Conservation (phyloP, 352 stramenopile species). For the Globisporangium spiculum region DNA sequence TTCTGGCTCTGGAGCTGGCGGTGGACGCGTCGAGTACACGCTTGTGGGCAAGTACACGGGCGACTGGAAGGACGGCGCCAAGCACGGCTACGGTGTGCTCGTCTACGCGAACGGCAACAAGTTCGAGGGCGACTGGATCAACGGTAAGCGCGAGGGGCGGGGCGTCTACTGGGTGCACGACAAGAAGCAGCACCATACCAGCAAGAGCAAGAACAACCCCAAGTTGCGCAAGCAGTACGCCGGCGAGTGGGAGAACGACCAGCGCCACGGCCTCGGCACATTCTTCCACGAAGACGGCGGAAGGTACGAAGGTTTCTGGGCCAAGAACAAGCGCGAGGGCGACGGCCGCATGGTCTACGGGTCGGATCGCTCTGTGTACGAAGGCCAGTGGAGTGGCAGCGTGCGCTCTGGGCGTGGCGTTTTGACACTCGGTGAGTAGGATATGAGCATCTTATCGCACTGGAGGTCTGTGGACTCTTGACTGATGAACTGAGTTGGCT, state of each 20-base stretch:
- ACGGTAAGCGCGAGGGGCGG: constrained; percentile 79
- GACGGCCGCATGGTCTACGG: constrained; percentile 74
- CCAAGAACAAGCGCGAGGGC: constrained; percentile 72
- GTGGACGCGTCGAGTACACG: constrained; percentile 58
- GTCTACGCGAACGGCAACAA: constrained; percentile 89
- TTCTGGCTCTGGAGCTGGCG: constrained; percentile 2
- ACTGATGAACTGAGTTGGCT: neutral
- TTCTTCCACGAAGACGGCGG: constrained; percentile 83
- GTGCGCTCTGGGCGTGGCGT: constrained; percentile 72
- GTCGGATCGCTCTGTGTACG: constrained; percentile 85
- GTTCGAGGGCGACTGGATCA: constrained; percentile 86
- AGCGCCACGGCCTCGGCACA: constrained; percentile 74
- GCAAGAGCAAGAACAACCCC: constrained; percentile 40
- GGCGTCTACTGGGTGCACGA: constrained; percentile 78
- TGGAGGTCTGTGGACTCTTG: neutral
- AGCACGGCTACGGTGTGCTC: constrained; percentile 91
- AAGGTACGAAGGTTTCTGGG: constrained; percentile 81
- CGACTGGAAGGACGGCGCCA: constrained; percentile 91
- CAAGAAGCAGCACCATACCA: constrained; percentile 24
- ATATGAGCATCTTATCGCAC: neutral
- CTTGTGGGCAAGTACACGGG: constrained; percentile 89
- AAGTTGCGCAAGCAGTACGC: constrained; percentile 82
- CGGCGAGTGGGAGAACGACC: constrained; percentile 70
- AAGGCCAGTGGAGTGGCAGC: constrained; percentile 77
- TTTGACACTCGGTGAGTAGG: constrained; percentile 48